Evolutionary conservation across 2,329 filamentous ascomycete genomes (phyloP), one percentile per base, ranked within the genome.

Genomic region (Penicillium sclerotigenum): DNA sequence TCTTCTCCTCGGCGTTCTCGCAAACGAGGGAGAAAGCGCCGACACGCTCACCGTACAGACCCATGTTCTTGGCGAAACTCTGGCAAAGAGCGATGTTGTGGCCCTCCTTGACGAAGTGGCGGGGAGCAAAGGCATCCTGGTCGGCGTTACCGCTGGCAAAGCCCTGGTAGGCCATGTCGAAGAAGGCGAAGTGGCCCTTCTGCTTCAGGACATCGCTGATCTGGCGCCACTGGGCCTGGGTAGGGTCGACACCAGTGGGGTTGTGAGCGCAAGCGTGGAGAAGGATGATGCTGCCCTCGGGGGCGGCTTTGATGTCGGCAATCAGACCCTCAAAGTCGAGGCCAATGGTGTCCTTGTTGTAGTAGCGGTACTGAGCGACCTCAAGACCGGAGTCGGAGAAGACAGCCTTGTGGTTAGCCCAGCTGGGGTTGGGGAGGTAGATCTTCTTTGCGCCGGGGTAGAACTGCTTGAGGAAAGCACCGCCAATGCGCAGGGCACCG

Each of bases 61-160:
- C 94, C 93, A 99, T 97, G 85, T 99, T 99, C 88, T 97, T 97
- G 75, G 93, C 93, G 77, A 97, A 97, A 52, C 89, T 94, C 81
- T 97, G 93, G 70, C 89, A 88, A 61, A 97, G 86, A 72, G 86
- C 87, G 73, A 94, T 86, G 73, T 91, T 85, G 81, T 96, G 91
- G 69, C 93, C 93, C 80, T 97, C 81, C 79, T 91, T 84, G 74
- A 97, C 86, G 75, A 99, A 99, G 83, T 97, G 83, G 66, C 94
- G 87, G 65, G 97, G 84, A 59, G 94, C 90, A 74, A 93, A 97
- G 62, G 94, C 94, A 74, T 99, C 93, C 77, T 87, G 87, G 81
- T 95, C 85, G 63, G 90, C 94, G 79, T 96, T 85, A 66, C 93
- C 93, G 63, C 88, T 94, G 68, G 93, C 93, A 72, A 99, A 97